Evolutionary conservation across 192 early-diverging fungal species (phyloP), one percentile per base, ranked within the genome.

Genomic region (Chytriomyces confervae): DNA sequence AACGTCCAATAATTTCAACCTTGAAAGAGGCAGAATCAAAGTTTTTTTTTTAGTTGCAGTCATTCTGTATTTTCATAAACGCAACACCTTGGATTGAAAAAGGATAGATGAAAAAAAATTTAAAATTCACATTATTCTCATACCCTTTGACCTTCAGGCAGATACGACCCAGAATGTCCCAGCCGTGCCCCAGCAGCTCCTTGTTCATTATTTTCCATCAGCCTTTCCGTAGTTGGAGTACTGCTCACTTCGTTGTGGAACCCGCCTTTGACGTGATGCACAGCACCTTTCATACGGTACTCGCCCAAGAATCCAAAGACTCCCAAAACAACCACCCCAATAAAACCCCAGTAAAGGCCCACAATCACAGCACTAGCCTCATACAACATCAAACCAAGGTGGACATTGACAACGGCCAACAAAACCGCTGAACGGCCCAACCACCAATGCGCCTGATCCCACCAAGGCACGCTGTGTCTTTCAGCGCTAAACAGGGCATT

Each of bases 391-490:
- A 85, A 48, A 1, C 86, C 86, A 8, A 85, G 61, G 24, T 73
- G 72, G 11, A 84, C 51, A 66, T 82, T 85, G 67, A 82, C 71
- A 9, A 84, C 10, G 16, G 79, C 86, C 62, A 81, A 45, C 51
- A 87, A 53, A 46, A 77, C 61, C 64, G 77, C 20, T 24, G 66
- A 3, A 5, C 85, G 70, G 16, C 87, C 87, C 10, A 84, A 8
- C 81, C 83, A 86, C 84, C 83, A 83, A 80, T 88, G 87, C 44
- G 77, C 60, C 46, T 69, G 48, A 49, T 85, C 84, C 60, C 60
- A 69, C 69, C 66, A 75, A 13, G 84, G 84, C 18, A 77, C 65
- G 47, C 20, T 8, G 7, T 29, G 57, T 24, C 84, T 7, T 7
- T 75, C 76, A 43, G 79, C 66, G 5, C 11, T 46, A 18, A 48